A percentile compares a stretch with the other conserved stretches of the same genome.
phyloP scores from a whole-genome alignment of 495 filamentous ascomycete genomes.

The Xylaria longipes region DNA sequence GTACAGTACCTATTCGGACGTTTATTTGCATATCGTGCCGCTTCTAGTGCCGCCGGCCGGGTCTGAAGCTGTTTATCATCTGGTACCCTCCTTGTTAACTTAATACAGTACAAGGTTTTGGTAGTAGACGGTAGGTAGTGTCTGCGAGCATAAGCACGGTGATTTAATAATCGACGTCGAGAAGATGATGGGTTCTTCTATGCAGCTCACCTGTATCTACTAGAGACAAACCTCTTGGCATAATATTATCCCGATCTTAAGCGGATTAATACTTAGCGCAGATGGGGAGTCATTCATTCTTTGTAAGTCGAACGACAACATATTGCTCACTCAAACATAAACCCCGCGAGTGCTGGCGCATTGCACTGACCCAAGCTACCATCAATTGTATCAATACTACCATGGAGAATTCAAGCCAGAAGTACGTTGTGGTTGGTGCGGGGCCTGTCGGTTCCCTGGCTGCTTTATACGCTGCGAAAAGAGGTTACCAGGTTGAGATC shows the following conservation, averaged over 20 bases:
- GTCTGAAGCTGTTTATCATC: neutral
- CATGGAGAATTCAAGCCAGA: conserved; percentile 54
- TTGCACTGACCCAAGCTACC: neutral
- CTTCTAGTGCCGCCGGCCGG: neutral
- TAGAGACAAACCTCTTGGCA: neutral
- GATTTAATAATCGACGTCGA: neutral
- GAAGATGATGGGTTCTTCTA: neutral
- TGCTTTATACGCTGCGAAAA: conserved; percentile 86
- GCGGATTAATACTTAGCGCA: conserved; percentile 1
- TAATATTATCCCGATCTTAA: conserved; percentile 19
- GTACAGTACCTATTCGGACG: neutral
- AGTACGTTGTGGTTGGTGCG: conserved; percentile 84
- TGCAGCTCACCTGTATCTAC: neutral
- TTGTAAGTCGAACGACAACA: conserved; percentile 1
- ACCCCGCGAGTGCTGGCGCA: neutral
- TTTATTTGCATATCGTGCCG: neutral
- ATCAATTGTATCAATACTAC: neutral
- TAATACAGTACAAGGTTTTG: too few species aligned
- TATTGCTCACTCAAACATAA: neutral
- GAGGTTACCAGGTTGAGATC: conserved; percentile 88
- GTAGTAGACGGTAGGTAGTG: neutral
- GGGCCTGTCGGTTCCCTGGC: conserved; percentile 93
- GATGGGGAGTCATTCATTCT: neutral
- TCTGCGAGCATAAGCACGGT: neutral
- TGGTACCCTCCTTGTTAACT: neutral